phyloP scores from a whole-genome alignment of 768 basidiomycete genomes.

The Coprinellus aureogranulatus region DNA sequence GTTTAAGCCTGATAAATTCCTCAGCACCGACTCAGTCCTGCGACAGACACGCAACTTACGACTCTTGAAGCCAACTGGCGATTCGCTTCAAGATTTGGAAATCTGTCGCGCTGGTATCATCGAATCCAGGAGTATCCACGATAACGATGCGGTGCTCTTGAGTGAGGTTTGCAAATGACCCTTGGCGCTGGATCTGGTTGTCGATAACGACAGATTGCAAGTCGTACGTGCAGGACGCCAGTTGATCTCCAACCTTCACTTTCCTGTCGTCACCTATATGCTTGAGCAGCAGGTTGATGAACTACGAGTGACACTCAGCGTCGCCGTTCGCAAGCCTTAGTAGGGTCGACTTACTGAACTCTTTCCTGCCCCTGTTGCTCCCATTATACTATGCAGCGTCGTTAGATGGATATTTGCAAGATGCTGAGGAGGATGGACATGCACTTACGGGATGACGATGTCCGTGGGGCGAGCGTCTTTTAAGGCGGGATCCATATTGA shows the following conservation, averaged over 20 bases:
- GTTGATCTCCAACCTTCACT: constrained; percentile 17
- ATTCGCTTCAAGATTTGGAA: constrained; percentile 23
- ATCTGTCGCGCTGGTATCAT: constrained; percentile 21
- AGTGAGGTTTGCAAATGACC: too few relatives aligned
- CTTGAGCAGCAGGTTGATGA: constrained; percentile 12
- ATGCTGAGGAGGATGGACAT: too few relatives aligned
- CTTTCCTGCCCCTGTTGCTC: constrained; percentile 29
- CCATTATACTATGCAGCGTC: constrained; percentile 22
- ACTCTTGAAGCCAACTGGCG: constrained; percentile 22
- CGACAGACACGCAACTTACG: constrained; percentile 14
- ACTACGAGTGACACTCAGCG: constrained; percentile 12
- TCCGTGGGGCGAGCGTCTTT: constrained; percentile 6
- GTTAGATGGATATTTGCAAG: background rate
- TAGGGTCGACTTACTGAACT: constrained; percentile 21
- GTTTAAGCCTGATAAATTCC: constrained; percentile 14
- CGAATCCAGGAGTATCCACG: constrained; percentile 27
- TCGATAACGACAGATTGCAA: constrained; percentile 13
- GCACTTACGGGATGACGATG: constrained; percentile 21
- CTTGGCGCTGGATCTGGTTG: constrained; percentile 1
- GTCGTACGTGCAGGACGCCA: constrained; percentile 22
- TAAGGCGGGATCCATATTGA: background rate
- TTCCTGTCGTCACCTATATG: background rate
- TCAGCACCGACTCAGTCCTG: background rate
- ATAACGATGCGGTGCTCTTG: constrained; percentile 9
- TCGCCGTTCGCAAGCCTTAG: background rate